Conservation (phyloP, 1,139 yeast species). For the Saccharomycopsis phalli region DNA sequence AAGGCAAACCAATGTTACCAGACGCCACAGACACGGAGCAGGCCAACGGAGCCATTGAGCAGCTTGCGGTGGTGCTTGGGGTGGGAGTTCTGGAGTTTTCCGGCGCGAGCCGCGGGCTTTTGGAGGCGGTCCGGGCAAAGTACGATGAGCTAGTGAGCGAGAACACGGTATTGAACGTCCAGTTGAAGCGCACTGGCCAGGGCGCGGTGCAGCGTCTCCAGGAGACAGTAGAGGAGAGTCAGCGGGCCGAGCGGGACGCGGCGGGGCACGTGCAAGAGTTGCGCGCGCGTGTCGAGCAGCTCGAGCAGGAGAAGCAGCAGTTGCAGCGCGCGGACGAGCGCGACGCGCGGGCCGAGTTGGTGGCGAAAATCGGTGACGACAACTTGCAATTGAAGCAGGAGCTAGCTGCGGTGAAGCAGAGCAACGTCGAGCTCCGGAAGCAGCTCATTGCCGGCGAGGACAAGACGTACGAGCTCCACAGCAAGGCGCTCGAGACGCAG, state of each 20-base stretch:
- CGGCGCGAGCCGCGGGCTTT: neutral
- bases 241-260: slow-evolving; percentile 29
- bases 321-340: slow-evolving; percentile 25
- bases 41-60: neutral
- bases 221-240: slow-evolving; percentile 44
- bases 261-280: slow-evolving; percentile 25
- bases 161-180: slow-evolving; percentile 41
- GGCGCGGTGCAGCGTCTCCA: too few species aligned
- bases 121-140: slow-evolving; percentile 39
- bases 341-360: slow-evolving; percentile 23
- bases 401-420: slow-evolving; percentile 29
- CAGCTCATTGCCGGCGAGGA: slow-evolving; percentile 22
- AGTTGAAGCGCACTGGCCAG: too few species aligned
- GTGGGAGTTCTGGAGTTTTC: neutral
- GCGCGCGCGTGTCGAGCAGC: slow-evolving; percentile 20
- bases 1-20: too few species aligned
- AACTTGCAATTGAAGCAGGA: slow-evolving; percentile 26
- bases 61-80: neutral
- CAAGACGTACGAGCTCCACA: slow-evolving; percentile 21
- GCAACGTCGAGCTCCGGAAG: slow-evolving; percentile 27
- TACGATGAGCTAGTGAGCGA: slow-evolving; percentile 44
- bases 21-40: neutral
- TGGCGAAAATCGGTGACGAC: slow-evolving; percentile 12
- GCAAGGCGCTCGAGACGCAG: slow-evolving; percentile 23
- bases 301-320: slow-evolving; percentile 26